phyloP scores from a whole-genome alignment of 805 yeast species.

The Kregervanrija fluxuum region DNA sequence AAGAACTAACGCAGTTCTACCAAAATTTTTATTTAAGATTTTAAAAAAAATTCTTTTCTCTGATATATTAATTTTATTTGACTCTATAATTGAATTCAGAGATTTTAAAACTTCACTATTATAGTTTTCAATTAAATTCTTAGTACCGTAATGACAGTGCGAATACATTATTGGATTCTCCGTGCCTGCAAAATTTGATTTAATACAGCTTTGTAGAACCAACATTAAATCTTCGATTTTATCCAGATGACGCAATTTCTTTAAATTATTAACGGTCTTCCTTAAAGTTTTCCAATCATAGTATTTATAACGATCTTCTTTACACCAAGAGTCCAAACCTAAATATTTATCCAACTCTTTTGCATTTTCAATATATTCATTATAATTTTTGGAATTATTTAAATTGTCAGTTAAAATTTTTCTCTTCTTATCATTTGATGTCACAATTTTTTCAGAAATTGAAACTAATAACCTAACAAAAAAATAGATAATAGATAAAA shows the following conservation, averaged over 20 bases:
- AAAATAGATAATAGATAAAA: constrained; percentile 44
- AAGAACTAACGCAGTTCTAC: constrained; percentile 63
- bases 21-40: constrained; percentile 55
- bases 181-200: constrained; percentile 71
- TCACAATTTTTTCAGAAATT: constrained; percentile 43
- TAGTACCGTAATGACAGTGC: constrained; percentile 72
- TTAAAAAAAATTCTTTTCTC: constrained; percentile 48
- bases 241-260: constrained; percentile 24
- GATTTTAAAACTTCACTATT: constrained; percentile 44
- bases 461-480: constrained; percentile 54
- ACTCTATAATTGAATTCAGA: constrained; percentile 35
- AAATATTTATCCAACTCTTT: constrained; percentile 46
- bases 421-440: constrained; percentile 58
- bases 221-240: constrained; percentile 42
- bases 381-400: constrained; percentile 41
- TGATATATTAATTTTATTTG: constrained; percentile 29
- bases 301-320: constrained; percentile 52
- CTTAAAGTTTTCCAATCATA: constrained; percentile 60
- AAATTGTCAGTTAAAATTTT: constrained; percentile 41
- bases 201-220: constrained; percentile 58
- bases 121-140: constrained; percentile 48
- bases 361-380: constrained; percentile 61
- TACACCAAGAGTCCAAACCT: constrained; percentile 58
- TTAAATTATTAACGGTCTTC: constrained; percentile 38
- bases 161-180: constrained; percentile 67